Evolutionary conservation across 2,329 filamentous ascomycete species (phyloP), one percentile per base, ranked within the genome.

Genomic region (Triangularia setosa): DNA sequence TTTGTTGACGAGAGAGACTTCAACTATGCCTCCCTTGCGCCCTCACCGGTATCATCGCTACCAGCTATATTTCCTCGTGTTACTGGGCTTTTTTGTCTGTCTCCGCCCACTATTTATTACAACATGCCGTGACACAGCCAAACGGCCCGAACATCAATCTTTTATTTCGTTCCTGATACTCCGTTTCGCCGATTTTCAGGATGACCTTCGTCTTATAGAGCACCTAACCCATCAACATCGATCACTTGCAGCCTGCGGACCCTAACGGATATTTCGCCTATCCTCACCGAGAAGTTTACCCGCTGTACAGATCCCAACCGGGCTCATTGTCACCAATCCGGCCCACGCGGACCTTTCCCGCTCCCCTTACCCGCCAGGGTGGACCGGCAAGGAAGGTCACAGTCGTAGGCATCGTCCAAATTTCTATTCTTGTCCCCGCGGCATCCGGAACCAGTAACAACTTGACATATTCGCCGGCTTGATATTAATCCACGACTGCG

Each of bases 341-440:
- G 21, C 40, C 40, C 40, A 48, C 40, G 40, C 21, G 40, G 40
- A 21, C 40, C 21, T 27, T 27, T 33, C 24, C 28, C 25, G 40
- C 40, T n/a, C 24, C 40, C 35, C 33, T 33, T 30, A n/a, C 58
- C 18, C 28, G 24, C 25, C 18, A 21, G 7, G 18, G 40, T 16
- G 23, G 18, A 58, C 53, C 25, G 23, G 54, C 21, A 28, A 44
- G 35, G 16, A 27, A 25, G 30, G 9, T 44, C 23, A 16, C 33
- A 48, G 40, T 48, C n/a, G 40, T 21, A 48, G 40, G 40, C 6
- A 48, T 1, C 2, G 40, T 48, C 8, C 16, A n/a, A 7, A 11
- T 56, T 61, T 48, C 30, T 56, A 44, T 58, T 58, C 33, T 62
- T 44, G 33, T 53, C 61, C 9, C 58, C 25, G 24, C 61, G 61